These are phyloP conservation scores for Penicillium robsamsonii DNA, from an alignment of 495 filamentous ascomycete genomes.

Conservation along the genomic window DNA sequence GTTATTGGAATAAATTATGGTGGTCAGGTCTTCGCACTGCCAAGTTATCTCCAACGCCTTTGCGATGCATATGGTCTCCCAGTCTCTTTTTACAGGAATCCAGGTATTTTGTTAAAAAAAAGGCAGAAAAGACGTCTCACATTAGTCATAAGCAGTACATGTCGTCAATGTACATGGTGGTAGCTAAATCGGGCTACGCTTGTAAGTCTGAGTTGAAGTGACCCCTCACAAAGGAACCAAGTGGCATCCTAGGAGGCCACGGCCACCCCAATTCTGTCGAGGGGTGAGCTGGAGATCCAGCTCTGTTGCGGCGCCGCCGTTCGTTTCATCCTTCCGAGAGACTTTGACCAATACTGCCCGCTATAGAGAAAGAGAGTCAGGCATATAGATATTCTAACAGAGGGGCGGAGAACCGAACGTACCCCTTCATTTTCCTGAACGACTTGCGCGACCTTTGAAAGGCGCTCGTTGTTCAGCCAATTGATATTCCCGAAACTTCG, in stretches of 20 bases:
- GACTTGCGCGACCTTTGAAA: conserved; percentile 78
- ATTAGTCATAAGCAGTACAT: conserved; percentile 14
- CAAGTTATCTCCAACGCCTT: background rate
- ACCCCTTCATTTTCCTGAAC: conserved; percentile 90
- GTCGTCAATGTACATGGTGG: conserved; percentile 7
- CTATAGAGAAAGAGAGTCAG: conserved; percentile 32
- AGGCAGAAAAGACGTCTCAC: conserved; percentile 5
- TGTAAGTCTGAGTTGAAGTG: too few species aligned
- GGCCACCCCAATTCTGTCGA: conserved; percentile 78
- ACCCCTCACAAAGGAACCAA: conserved; percentile 62
- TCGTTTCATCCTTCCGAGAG: conserved; percentile 48
- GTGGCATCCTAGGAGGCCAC: conserved; percentile 86
- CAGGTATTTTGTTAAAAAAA: background rate
- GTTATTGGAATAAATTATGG: background rate
- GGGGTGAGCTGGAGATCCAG: conserved; percentile 70
- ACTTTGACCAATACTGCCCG: conserved; percentile 68
- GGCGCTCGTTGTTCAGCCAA: conserved; percentile 77
- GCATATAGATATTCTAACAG: background rate
- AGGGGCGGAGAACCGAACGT: conserved; percentile 35
- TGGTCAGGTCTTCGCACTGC: background rate
- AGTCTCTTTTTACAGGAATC: background rate
- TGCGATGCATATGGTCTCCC: background rate
- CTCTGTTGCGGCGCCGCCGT: conserved; percentile 45
- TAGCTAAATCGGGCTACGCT: background rate
- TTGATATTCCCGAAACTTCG: conserved; percentile 80